Evolutionary conservation across 108 stramenopile genomes (phyloP).

Genomic region (Epipyxis sp.): DNA sequence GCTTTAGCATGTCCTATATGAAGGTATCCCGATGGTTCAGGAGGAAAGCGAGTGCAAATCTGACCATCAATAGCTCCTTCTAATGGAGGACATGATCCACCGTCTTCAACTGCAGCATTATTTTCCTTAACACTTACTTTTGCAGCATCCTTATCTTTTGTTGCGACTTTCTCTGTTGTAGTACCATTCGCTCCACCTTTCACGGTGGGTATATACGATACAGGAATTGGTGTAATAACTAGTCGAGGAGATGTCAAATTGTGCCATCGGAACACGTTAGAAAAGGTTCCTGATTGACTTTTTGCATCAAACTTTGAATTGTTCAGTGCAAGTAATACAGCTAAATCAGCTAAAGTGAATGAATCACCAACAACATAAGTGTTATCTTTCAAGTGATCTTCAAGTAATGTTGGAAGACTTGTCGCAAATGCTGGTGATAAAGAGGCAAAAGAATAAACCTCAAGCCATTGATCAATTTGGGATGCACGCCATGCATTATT

Average conservation of each 20-base stretch:
- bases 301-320: constrained; percentile 34
- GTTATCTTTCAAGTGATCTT: constrained; percentile 55
- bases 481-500: constrained; percentile 39
- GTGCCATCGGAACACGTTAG: background rate
- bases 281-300: background rate
- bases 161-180: background rate
- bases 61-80: constrained; percentile 78
- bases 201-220: background rate
- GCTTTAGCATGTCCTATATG: constrained; percentile 99
- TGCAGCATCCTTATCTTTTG: constrained; percentile 8
- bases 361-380: constrained; percentile 71
- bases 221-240: constrained; percentile 47
- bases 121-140: background rate
- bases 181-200: background rate
- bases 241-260: constrained; percentile 57
- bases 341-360: constrained; percentile 82
- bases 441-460: constrained; percentile 57
- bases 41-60: constrained; percentile 89
- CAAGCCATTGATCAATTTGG: constrained; percentile 80
- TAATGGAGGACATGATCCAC: constrained; percentile 43
- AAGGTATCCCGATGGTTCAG: constrained; percentile 96
- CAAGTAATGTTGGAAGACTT: background rate
- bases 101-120: background rate
- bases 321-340: constrained; percentile 48
- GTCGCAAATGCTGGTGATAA: constrained; percentile 34